These are phyloP conservation scores for Elsinoe perseae DNA, from an alignment of 2,329 filamentous ascomycete species.

Conservation along the genomic window DNA sequence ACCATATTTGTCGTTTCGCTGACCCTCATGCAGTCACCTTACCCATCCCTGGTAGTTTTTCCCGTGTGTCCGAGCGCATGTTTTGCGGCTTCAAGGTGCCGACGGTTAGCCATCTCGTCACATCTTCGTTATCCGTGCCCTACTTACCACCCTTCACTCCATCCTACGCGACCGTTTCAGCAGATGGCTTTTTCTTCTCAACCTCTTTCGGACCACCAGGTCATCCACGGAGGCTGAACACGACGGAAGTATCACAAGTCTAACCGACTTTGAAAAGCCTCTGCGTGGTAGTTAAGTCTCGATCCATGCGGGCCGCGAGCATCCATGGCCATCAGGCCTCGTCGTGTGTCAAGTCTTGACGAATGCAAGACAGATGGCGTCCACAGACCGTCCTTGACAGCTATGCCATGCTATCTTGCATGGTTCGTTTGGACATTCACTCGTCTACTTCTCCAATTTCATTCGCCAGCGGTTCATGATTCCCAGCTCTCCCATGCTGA, in stretches of 20 bases:
- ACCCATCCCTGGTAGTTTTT: not conserved
- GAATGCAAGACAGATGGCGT: slow-evolving; percentile 8
- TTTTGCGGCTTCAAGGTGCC: not conserved
- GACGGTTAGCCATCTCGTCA: slow-evolving; percentile 8
- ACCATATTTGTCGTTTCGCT: not conserved
- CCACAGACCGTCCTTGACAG: slow-evolving; percentile 8
- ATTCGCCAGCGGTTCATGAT: not conserved
- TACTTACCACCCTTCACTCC: not conserved
- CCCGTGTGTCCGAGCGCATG: slow-evolving; percentile 4
- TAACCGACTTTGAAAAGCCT: not conserved
- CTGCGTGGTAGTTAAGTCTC: not conserved
- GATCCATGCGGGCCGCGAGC: slow-evolving; percentile 3
- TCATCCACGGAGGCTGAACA: slow-evolving; percentile 4
- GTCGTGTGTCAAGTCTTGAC: slow-evolving; percentile 4
- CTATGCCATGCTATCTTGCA: slow-evolving; percentile 9
- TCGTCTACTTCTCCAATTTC: not conserved
- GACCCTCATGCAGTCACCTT: slow-evolving; percentile 8
- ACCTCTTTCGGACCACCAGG: slow-evolving; percentile 7
- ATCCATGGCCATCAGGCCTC: slow-evolving; percentile 3
- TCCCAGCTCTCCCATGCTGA: slow-evolving; percentile 4
- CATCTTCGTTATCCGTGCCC: not conserved
- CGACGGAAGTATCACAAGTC: slow-evolving; percentile 2
- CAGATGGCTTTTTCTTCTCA: slow-evolving; percentile 10
- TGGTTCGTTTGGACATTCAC: not conserved
- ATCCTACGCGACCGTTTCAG: slow-evolving; percentile 14